Conservation (phyloP, 129 eudicot genomes). For the Oenanthe sinensis region DNA sequence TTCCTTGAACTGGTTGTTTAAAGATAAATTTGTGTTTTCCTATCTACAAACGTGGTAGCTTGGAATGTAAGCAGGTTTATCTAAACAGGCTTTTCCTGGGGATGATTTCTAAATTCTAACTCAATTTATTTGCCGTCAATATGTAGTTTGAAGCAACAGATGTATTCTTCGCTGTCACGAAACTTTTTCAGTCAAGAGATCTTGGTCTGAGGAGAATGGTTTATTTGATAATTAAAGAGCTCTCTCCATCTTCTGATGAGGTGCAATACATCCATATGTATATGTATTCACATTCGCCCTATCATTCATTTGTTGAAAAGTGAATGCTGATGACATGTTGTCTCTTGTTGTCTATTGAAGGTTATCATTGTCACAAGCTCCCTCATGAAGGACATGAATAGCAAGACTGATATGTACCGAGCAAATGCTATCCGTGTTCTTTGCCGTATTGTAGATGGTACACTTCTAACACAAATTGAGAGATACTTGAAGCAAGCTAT, state of each 20-base stretch:
- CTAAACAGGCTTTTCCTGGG: not conserved
- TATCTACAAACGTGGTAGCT: not conserved
- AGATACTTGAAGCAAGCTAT: conserved; percentile 95
- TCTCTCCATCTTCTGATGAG: conserved; percentile 89
- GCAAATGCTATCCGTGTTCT: conserved; percentile 98
- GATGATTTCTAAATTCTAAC: not conserved
- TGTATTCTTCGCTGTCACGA: conserved; percentile 75
- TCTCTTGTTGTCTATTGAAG: conserved; percentile 26
- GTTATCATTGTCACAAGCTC: conserved; percentile 94
- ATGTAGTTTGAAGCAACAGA: conserved; percentile 80
- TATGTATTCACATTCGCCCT: not conserved
- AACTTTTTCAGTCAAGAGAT: conserved; percentile 77
- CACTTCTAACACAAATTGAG: conserved; percentile 93
- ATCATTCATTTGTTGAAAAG: not conserved
- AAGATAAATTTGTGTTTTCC: not conserved
- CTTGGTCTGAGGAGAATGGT: conserved; percentile 87
- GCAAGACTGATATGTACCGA: conserved; percentile 91
- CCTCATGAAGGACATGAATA: conserved; percentile 95
- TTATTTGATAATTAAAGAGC: conserved; percentile 80
- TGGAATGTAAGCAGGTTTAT: not conserved
- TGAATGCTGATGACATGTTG: conserved; percentile 15
- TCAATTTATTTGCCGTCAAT: conserved; percentile 12
- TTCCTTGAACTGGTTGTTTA: not conserved
- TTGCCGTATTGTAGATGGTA: conserved; percentile 82
- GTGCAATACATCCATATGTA: conserved; percentile 15